These are phyloP conservation scores for Alopecurus myosuroides DNA, from an alignment of 176 grass and related monocot genomes.

Conservation along the genomic window DNA sequence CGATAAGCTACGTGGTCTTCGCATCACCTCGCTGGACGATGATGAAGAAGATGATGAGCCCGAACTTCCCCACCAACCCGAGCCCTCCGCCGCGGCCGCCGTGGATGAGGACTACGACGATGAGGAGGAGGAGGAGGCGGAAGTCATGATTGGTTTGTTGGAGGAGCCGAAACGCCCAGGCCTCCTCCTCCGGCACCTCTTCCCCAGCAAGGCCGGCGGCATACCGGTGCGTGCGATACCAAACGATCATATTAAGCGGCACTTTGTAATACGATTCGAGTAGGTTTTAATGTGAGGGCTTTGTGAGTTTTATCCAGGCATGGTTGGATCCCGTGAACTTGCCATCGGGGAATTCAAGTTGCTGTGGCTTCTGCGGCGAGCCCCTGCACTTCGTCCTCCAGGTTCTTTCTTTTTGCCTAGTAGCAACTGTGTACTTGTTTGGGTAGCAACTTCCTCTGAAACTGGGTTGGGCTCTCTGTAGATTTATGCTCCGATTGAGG, in stretches of 20 bases:
- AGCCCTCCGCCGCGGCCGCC: not conserved
- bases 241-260: not conserved
- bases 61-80: not conserved
- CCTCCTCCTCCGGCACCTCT: slow-evolving; percentile 66
- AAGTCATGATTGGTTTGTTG: slow-evolving; percentile 58
- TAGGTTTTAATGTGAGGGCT: not conserved
- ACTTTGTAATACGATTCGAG: not conserved
- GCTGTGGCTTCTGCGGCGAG: slow-evolving; percentile 70
- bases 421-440: not conserved
- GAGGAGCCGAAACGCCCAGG: slow-evolving; percentile 50
- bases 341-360: slow-evolving; percentile 37
- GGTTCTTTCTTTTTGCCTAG: slow-evolving; percentile 30
- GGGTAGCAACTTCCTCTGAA: not conserved
- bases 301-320: slow-evolving; percentile 33
- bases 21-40: slow-evolving; percentile 44
- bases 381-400: slow-evolving; percentile 85
- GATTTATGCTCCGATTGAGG: slow-evolving; percentile 66
- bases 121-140: slow-evolving; percentile 38
- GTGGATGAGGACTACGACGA: slow-evolving; percentile 38
- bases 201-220: slow-evolving; percentile 84
- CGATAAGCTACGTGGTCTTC: slow-evolving; percentile 27
- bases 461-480: slow-evolving; percentile 11
- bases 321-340: slow-evolving; percentile 84
- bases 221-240: slow-evolving; percentile 31
- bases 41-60: slow-evolving; percentile 34